phyloP scores from a whole-genome alignment of 2,329 filamentous ascomycete species.

The Stagonosporopsis cucurbitacearum region DNA sequence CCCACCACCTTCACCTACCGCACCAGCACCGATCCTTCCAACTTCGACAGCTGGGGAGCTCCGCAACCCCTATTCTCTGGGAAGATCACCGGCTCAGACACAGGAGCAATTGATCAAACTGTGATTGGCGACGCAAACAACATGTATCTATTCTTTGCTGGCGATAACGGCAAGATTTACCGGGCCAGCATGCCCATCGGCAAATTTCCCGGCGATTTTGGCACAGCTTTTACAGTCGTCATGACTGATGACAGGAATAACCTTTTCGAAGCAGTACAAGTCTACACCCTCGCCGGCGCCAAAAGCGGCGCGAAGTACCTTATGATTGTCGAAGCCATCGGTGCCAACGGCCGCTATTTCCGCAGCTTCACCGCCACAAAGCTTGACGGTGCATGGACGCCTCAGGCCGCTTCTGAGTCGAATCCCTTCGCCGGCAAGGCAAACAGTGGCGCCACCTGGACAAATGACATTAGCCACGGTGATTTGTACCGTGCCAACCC shows the following conservation, averaged over 20 bases:
- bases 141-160: conserved; percentile 73
- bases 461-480: conserved; percentile 71
- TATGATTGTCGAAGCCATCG: conserved; percentile 71
- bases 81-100: conserved; percentile 58
- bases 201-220: conserved; percentile 68
- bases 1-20: conserved; percentile 65
- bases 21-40: conserved; percentile 64
- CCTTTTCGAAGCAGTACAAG: conserved; percentile 71
- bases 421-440: conserved; percentile 71
- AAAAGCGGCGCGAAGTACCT: conserved; percentile 58
- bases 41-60: conserved; percentile 63
- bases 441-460: conserved; percentile 70
- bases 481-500: conserved; percentile 63
- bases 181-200: conserved; percentile 67
- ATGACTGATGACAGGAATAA: conserved; percentile 62
- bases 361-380: conserved; percentile 68
- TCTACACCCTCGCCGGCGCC: conserved; percentile 64
- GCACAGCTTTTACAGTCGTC: conserved; percentile 57
- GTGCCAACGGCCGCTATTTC: conserved; percentile 66
- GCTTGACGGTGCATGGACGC: conserved; percentile 64
- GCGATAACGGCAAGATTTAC: conserved; percentile 72
- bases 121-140: conserved; percentile 66
- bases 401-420: conserved; percentile 62
- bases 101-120: conserved; percentile 67
- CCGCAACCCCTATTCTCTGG: conserved; percentile 64